Evolutionary conservation across 257 asterid genomes (phyloP), one percentile per base, ranked within the genome.

Genomic region (Cruciata laevipes): DNA sequence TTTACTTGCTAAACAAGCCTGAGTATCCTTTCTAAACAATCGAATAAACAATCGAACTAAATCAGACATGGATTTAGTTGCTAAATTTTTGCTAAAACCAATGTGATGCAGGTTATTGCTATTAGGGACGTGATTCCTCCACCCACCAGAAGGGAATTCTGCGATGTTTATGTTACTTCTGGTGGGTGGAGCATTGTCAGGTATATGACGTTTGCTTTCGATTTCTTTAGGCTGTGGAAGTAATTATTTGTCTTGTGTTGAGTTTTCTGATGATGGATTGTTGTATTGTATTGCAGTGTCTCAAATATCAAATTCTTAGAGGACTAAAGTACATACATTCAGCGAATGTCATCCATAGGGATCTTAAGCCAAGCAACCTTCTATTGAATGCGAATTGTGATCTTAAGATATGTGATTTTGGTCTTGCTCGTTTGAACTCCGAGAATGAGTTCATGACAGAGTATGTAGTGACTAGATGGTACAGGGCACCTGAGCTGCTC

Each of bases 391-490:
- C 96, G 16, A 94, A 89, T 42, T 94, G 99, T 70, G 98, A 94
- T 71, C 96, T 94, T 57, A 94, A 94, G 83, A 94, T 94, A 62
- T 84, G 95, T 65, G 99, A 94, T 65, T 94, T 94, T 52, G 99
- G 99, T 18, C 96, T 94, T 8, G 99, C 99, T 1, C 87, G 97
- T n/a, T 81, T 87, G 25, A 90, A 83, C 82, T 25, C 83, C 0
- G 96, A 94, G 57, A 90, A 84, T 33, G 97, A 88, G 56, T 79
- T 76, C 84, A 94, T 94, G 99, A 94, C 99, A 1, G 99, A 94
- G 65, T 94, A 94, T 63, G 99, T 94, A 23, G 99, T 94, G 61
- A 94, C 99, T n/a, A 76, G 99, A 69, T 90, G 99, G 99, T 94
- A 94, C 77, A 83, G 99, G 74, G 99, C 99, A 16, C 99, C 99